Conservation (phyloP, 2,329 filamentous ascomycete genomes). For the Reticulascus tulasneorum region DNA sequence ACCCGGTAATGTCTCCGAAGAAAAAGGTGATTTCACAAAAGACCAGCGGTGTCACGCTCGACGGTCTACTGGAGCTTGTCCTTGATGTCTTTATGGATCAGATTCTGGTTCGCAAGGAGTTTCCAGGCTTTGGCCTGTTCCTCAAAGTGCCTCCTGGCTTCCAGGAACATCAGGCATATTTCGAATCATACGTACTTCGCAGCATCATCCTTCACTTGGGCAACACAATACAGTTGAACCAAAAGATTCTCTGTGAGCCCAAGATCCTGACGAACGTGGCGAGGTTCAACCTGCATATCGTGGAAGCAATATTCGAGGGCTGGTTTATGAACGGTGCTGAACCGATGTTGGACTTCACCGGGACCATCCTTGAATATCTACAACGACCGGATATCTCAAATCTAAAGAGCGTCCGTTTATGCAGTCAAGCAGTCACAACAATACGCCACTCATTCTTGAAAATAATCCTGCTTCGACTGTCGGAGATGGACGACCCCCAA, state of each 20-base stretch:
- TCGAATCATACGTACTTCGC: constrained; percentile 83
- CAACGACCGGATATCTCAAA: constrained; percentile 77
- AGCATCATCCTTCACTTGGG: constrained; percentile 69
- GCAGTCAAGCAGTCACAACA: constrained; percentile 73
- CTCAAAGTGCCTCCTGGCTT: constrained; percentile 88
- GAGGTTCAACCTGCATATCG: constrained; percentile 73
- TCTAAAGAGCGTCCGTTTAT: constrained; percentile 86
- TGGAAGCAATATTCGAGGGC: constrained; percentile 89
- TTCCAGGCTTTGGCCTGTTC: constrained; percentile 80
- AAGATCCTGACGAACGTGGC: constrained; percentile 82
- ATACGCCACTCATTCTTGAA: constrained; percentile 76
- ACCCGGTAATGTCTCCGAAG: constrained; percentile 57
- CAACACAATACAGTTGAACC: constrained; percentile 66
- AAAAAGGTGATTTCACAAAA: constrained; percentile 46
- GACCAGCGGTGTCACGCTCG: constrained; percentile 66
- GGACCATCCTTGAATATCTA: constrained; percentile 80
- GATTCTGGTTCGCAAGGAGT: constrained; percentile 81
- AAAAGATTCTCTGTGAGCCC: constrained; percentile 72
- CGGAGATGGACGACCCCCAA: constrained; percentile 70
- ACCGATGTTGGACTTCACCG: constrained; percentile 78
- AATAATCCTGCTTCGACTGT: constrained; percentile 74
- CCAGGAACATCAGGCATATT: constrained; percentile 90
- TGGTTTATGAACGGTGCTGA: constrained; percentile 92
- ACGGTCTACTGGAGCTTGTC: constrained; percentile 73
- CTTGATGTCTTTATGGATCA: constrained; percentile 82